phyloP scores from a whole-genome alignment of 2,329 filamentous ascomycete species.

The Colletotrichum noveboracense region DNA sequence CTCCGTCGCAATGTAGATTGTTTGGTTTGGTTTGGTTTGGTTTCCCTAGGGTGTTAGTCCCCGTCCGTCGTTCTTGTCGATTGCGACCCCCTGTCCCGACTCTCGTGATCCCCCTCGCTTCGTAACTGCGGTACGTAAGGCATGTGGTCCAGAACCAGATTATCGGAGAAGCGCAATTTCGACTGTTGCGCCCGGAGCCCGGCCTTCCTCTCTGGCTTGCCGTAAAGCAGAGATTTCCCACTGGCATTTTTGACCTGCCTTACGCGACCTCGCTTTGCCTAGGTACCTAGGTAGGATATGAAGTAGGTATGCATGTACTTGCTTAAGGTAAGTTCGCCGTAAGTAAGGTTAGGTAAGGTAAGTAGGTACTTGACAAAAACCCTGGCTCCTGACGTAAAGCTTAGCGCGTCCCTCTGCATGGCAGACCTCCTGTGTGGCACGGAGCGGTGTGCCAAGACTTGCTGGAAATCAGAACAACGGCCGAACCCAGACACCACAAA shows the following conservation, averaged over 20 bases:
- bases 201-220: not conserved
- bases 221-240: not conserved
- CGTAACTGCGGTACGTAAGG: not conserved
- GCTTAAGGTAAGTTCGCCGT: not conserved
- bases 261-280: not conserved
- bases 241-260: not conserved
- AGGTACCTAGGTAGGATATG: not conserved
- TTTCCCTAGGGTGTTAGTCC: not conserved
- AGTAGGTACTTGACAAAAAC: not conserved
- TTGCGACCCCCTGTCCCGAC: not conserved
- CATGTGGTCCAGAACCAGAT: not conserved
- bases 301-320: not conserved
- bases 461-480: slow-evolving; percentile 2
- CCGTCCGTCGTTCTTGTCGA: not conserved
- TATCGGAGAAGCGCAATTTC: not conserved
- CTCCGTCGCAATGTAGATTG: not conserved
- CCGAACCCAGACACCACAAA: not conserved
- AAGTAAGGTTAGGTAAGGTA: not conserved
- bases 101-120: not conserved
- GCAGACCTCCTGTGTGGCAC: not conserved
- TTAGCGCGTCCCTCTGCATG: not conserved
- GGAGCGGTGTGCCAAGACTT: slow-evolving; percentile 4
- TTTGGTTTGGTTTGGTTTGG: not conserved
- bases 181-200: not conserved
- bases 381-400: not conserved